Base-by-base conservation (phyloP, 2,329 filamentous ascomycete species). In the Fonsecaea pugnacius region DNA sequence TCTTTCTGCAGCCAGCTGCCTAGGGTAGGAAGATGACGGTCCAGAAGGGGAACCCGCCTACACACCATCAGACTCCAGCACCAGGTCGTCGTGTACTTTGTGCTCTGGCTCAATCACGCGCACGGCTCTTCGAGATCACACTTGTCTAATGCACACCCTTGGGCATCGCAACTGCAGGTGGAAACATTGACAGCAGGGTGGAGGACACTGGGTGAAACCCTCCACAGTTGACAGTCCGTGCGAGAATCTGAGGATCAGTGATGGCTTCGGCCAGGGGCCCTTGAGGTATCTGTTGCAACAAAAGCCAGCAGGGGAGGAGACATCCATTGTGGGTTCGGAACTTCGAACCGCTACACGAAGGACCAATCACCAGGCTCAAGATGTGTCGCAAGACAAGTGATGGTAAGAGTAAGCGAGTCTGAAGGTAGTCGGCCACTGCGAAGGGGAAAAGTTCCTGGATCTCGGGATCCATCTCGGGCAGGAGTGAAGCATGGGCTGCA, bases 391-490 rank as follows among this genome's bases (percentile, higher is more conserved):
- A 18, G 43, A 18, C 21, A 10, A 48, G 3, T 27, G 10, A 18
- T 24, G 43, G 43, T 24, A 27, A 48, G 21, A 7, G 9, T 48
- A 46, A 21, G 40, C 40, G 43, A 27, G 18, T 43, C 38, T 18
- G 6, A 18, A n/a, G 18, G 12, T 3, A 38, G 14, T 14, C 12
- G 36, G 36, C 4, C 2, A 5, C 36, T 16, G 36, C 36, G 36
- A 38, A 16, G 36, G 14, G 16, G 36, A 7, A 48, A 18, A 27
- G 2, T 48, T 27, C 43, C 10, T 48, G 43, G 21, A 48, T 48
- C 43, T 48, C 21, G 43, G 43, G 16, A 48, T 21, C 43, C 18
- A 48, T 48, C 21, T 48, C 43, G 43, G 43, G 43, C 24, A 48
- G 21, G 43, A 18, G 21, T 24, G 16, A 48, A 24, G 43, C 18